Base-by-base conservation (phyloP, 208 protist species). In the Acanthamoeba lenticulata region DNA sequence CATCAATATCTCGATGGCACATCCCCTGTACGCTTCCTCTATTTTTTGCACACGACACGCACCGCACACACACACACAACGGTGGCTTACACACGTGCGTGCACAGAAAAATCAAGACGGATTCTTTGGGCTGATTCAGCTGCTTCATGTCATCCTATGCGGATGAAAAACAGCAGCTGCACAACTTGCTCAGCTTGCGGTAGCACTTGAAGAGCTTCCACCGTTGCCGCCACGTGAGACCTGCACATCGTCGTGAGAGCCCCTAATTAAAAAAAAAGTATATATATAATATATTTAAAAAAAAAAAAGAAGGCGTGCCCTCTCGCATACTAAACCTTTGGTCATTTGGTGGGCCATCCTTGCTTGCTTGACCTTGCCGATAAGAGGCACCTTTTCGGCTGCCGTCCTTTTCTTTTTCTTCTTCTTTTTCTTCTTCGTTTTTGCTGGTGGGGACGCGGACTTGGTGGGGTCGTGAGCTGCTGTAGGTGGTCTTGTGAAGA, bases 1-100 rank as follows among this genome's bases (percentile, higher is more conserved):
- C 45, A 89, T 89, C 44, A 89, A 89, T 13, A 89, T 62, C 17
- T 36, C 44, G 52, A 38, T 89, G 81, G 81, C 81, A 36, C 81
- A 89, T 89, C 44, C 81, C 81, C 2, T 89, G 81, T 89, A 89
- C 81, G 32, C 52, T 32, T 42, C 1, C 45, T 36, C 44, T 4
- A n/a, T n/a, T n/a, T n/a, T n/a, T n/a, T n/a, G n/a, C n/a, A n/a
- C n/a, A n/a, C n/a, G n/a, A n/a, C n/a, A n/a, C n/a, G n/a, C n/a
- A n/a, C n/a, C n/a, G n/a, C n/a, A n/a, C n/a, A n/a, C n/a, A n/a
- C n/a, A n/a, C n/a, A n/a, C n/a, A n/a, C n/a, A n/a, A n/a, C n/a
- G n/a, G n/a, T n/a, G n/a, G n/a, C n/a, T n/a, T n/a, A n/a, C n/a
- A n/a, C n/a, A n/a, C n/a, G n/a, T n/a, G n/a, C n/a, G n/a, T n/a